Evolutionary conservation across 2,329 filamentous ascomycete species (phyloP), one percentile per base, ranked within the genome.

Genomic region (Fusarium sp.): DNA sequence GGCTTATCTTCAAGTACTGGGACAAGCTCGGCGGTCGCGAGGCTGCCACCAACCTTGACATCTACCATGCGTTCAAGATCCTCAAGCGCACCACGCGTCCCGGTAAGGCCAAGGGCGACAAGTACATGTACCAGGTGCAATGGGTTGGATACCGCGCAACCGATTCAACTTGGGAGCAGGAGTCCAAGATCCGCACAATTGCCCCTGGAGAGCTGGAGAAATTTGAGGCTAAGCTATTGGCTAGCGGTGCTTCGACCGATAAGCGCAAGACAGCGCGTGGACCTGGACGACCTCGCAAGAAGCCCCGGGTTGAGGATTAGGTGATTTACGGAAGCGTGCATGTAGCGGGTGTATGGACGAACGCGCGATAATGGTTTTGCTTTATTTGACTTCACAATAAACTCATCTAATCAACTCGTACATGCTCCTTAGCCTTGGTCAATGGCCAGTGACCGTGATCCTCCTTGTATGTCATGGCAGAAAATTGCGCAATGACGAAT

Each of bases 401-500:
- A 58, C 40, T 56, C 14, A 17, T 45, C n/a, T 62, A 43, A 50
- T 64, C 50, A 35, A 44, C 28, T 43, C 47, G 56, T 17, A 32
- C 24, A 17, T 35, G 43, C 30, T 43, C 47, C n/a, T 77, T 78
- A 47, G 71, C 59, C 69, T 80, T 81, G 66, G 78, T 66, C 22
- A 85, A 72, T 6, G 84, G 84, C 80, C 81, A 85, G 65, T 80
- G 82, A 11, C 84, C 84, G 62, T 82, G 84, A 44, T 74, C 73
- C 80, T 96, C 92, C 67, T 86, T 86, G 80, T 87, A 92, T 41
- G 89, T 83, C 83, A 95, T 84, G 35, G 81, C 74, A 8, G 87
- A 68, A 76, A 95, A 92, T 14, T 84, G 85, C 24, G 93, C 86
- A 51, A 94, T 93, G 68, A 96, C 87, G 11, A 83, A 82, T 41